Evolutionary conservation across 768 basidiomycete genomes (phyloP).

Genomic region (Lactarius sp.): DNA sequence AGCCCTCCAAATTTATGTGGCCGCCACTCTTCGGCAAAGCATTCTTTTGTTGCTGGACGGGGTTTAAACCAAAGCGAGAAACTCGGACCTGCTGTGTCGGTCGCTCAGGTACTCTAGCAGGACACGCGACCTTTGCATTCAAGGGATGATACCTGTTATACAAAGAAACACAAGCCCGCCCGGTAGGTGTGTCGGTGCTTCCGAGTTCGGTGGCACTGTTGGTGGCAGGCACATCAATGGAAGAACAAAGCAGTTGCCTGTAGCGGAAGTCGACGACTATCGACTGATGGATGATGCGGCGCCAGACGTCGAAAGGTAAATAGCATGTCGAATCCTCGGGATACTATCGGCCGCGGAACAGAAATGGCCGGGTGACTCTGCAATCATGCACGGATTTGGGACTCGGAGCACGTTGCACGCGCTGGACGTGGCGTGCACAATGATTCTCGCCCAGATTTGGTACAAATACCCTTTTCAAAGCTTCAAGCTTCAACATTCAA

Average conservation of each 20-base stretch:
- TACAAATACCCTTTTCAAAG: neutral
- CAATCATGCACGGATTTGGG: neutral
- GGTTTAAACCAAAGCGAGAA: conserved; percentile 14
- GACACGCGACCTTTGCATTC: conserved; percentile 13
- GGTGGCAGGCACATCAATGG: neutral
- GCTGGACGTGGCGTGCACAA: neutral
- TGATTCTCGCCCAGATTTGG: conserved; percentile 8
- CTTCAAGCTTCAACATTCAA: neutral
- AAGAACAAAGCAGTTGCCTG: conserved; percentile 11
- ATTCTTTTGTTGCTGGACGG: conserved; percentile 9
- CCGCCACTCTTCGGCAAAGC: conserved; percentile 3
- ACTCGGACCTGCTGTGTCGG: conserved; percentile 8
- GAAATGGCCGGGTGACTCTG: conserved; percentile 4
- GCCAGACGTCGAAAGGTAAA: neutral
- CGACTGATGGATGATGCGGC: neutral
- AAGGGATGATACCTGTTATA: conserved; percentile 1
- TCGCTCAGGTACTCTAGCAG: neutral
- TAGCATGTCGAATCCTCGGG: neutral
- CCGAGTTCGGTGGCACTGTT: neutral
- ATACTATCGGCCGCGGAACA: conserved; percentile 13
- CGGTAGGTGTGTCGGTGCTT: conserved; percentile 4
- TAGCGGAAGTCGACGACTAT: neutral
- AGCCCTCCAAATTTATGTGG: conserved; percentile 9
- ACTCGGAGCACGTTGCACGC: neutral
- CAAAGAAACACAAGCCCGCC: conserved; percentile 9